phyloP scores from a whole-genome alignment of 768 basidiomycete species.

The Mycena haematopus region DNA sequence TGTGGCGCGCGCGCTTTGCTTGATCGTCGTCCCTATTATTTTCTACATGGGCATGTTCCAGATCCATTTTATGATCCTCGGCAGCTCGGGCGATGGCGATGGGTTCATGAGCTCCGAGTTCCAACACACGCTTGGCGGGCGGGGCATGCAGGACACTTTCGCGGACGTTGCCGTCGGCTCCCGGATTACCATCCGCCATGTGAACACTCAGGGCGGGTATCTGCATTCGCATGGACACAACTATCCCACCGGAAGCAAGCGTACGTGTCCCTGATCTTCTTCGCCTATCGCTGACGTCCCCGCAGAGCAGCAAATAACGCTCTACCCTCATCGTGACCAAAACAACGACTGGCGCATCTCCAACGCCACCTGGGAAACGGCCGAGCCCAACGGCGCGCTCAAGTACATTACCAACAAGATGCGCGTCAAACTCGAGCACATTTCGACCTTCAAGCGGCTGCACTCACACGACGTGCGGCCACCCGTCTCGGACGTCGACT shows the following conservation, averaged over 20 bases:
- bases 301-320: slow-evolving; percentile 95
- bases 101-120: slow-evolving; percentile 99
- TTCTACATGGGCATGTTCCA: slow-evolving; percentile 99
- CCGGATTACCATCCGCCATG: slow-evolving; percentile 80
- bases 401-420: slow-evolving; percentile 65
- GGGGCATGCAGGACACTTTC: slow-evolving; percentile 91
- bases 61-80: slow-evolving; percentile 90
- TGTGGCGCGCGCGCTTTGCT: slow-evolving; percentile 84
- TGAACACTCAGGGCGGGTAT: slow-evolving; percentile 99
- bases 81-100: slow-evolving; percentile 94
- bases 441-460: slow-evolving; percentile 80
- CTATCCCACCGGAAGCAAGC: slow-evolving; percentile 90
- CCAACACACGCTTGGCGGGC: slow-evolving; percentile 91
- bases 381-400: slow-evolving; percentile 50
- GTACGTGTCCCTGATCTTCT: slow-evolving; percentile 47
- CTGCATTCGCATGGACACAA: slow-evolving; percentile 92
- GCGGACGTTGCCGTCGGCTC: slow-evolving; percentile 92
- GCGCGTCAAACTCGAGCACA: slow-evolving; percentile 84
- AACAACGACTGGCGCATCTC: slow-evolving; percentile 93
- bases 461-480: slow-evolving; percentile 97
- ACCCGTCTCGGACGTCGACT: slow-evolving; percentile 96
- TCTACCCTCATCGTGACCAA: slow-evolving; percentile 98
- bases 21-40: slow-evolving; percentile 81
- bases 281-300: slow-evolving; percentile 3
- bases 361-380: slow-evolving; percentile 72